A percentile compares a stretch with the other conserved stretches of the same genome.
phyloP scores from a whole-genome alignment of 2,329 filamentous ascomycete genomes.

The Aspergillus ruber region DNA sequence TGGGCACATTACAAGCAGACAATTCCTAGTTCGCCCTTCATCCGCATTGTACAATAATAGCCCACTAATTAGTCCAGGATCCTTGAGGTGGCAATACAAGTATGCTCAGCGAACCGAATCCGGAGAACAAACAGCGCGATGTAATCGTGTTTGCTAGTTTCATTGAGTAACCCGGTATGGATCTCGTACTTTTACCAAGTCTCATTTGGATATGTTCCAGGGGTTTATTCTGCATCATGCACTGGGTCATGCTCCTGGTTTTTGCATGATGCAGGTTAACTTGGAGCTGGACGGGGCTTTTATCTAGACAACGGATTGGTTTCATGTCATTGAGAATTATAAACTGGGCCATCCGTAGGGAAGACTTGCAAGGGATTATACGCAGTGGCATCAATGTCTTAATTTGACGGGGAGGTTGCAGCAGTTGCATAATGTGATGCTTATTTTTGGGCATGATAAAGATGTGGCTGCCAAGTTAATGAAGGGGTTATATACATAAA shows the following conservation, averaged over 20 bases:
- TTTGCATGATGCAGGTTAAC: constrained; percentile 9
- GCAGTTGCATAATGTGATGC: constrained; percentile 21
- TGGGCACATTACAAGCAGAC: too few relatives aligned
- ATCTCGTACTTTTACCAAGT: constrained; percentile 6
- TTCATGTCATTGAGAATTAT: constrained; percentile 17
- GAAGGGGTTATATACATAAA: constrained; percentile 5
- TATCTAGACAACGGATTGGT: constrained; percentile 8
- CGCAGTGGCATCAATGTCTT: constrained; percentile 29
- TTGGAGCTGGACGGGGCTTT: constrained; percentile 5
- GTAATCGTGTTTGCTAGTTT: too few relatives aligned
- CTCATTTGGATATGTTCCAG: constrained; percentile 6
- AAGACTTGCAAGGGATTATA: constrained; percentile 32
- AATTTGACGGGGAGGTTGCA: constrained; percentile 29
- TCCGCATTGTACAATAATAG: too few relatives aligned
- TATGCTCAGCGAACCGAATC: too few relatives aligned
- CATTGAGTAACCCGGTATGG: too few relatives aligned
- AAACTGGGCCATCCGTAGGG: constrained; percentile 29
- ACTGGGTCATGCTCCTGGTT: constrained; percentile 4
- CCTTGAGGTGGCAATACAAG: too few relatives aligned
- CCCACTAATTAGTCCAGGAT: too few relatives aligned
- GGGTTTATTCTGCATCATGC: constrained; percentile 7
- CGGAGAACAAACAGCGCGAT: too few relatives aligned
- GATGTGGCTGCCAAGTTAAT: constrained; percentile 4
- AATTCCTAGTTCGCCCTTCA: too few relatives aligned
- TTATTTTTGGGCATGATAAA: constrained; percentile 29